Base-by-base conservation (phyloP, 148 eudicot genomes). In the Nyssa sinensis region DNA sequence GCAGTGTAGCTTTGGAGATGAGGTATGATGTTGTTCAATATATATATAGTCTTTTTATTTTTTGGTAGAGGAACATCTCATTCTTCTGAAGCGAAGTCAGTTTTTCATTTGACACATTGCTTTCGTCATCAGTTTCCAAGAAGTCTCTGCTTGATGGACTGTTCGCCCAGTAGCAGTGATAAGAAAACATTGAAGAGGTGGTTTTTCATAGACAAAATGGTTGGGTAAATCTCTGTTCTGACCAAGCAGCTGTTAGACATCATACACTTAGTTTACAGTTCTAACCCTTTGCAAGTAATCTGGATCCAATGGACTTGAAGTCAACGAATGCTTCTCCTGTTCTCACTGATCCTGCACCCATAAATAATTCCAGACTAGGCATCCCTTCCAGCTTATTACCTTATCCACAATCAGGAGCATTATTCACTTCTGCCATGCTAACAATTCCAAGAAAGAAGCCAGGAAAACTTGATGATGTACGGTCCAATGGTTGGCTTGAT, bases 161-260 rank as follows among this genome's bases (percentile, higher is more conserved):
- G 86, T 82, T 77, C 65, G 24, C 82, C 85, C 53, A 81, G 79
- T 67, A 85, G 86, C 79, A 83, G 85, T 60, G 87, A 85, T 66
- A 91, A 87, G 91, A 87, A 85, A 72, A 89, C 93, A 60, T 76
- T 91, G 49, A 93, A 91, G 75, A 84, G 84, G 93, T 91, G 96
- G 93, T 93, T 93, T 80, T 93, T 91, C 80, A 87, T 93, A 29
- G 96, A 93, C 78, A 93, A 90, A 72, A 86, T 86, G 74, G 98
- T 93, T 58, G 98, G 98, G 68, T 93, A 78, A 78, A n/a, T 24
- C 29, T 39, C 9, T 71, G 49, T 37, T 39, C 51, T 61, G 7
- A 0, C 51, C 34, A 19, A 60, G 66, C n/a, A 27, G 60, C 25
- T 8, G 30, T 62, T 73, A n/a, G 28, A 19, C 64, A 23, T 23